Evolutionary conservation across 164 flowering plant species (phyloP).

Genomic region (Magnolia sinica): DNA sequence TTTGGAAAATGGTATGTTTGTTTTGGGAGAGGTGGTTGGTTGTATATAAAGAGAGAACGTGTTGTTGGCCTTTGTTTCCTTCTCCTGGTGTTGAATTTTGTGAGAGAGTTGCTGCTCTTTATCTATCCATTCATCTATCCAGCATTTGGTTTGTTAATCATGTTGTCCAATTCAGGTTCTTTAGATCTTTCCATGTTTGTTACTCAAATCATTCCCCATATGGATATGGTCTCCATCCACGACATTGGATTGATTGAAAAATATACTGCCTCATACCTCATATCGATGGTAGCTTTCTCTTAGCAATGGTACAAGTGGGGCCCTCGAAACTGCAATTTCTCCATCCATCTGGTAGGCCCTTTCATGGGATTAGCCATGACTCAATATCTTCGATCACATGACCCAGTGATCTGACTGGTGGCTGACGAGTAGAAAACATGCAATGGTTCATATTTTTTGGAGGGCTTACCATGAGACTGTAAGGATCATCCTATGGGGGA

Average conservation of each 20-base stretch:
- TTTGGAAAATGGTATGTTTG: not conserved
- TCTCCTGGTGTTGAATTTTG: not conserved
- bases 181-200: not conserved
- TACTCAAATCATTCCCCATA: not conserved
- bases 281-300: not conserved
- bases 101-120: not conserved
- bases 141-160: not conserved
- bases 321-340: not conserved
- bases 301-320: not conserved
- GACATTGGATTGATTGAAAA: not conserved
- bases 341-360: not conserved
- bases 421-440: too few species aligned
- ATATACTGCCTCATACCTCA: not conserved
- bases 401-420: too few species aligned
- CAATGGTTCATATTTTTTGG: too few species aligned
- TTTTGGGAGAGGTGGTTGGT: constrained; percentile 3
- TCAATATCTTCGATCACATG: too few species aligned
- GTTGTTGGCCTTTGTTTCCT: not conserved
- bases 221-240: not conserved
- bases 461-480: too few species aligned
- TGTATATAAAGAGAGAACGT: not conserved
- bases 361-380: not conserved
- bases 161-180: not conserved
- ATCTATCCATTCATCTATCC: not conserved
- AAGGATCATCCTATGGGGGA: too few species aligned